These are phyloP conservation scores for Stachybotrys chartarum DNA, from an alignment of 2,329 filamentous ascomycete genomes.

Conservation along the genomic window DNA sequence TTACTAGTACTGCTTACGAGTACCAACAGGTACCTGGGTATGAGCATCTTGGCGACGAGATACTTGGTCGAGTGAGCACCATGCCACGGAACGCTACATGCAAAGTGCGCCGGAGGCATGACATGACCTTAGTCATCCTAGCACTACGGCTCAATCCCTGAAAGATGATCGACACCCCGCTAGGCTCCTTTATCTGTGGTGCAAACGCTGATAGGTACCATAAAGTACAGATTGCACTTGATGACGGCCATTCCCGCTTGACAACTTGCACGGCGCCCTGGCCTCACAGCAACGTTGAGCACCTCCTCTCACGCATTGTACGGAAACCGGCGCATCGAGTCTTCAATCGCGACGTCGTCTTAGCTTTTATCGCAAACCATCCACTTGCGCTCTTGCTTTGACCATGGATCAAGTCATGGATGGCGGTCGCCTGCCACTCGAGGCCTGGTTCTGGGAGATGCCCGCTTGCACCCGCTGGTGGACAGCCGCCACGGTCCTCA, in stretches of 20 bases:
- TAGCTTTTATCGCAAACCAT: background rate
- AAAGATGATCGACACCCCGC: background rate
- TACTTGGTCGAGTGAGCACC: too few relatives aligned
- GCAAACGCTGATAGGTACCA: background rate
- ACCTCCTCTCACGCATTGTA: too few relatives aligned
- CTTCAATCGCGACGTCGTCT: background rate
- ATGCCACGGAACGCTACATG: too few relatives aligned
- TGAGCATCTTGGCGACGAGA: too few relatives aligned
- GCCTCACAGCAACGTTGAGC: too few relatives aligned
- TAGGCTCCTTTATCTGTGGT: background rate
- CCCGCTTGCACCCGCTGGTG: slow-evolving; percentile 93
- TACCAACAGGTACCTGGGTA: too few relatives aligned
- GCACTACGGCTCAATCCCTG: too few relatives aligned
- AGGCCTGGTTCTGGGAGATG: slow-evolving; percentile 99
- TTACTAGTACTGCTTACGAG: too few relatives aligned
- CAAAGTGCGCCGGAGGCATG: too few relatives aligned
- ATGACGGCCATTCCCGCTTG: background rate
- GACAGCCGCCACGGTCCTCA: slow-evolving; percentile 87
- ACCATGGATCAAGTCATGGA: slow-evolving; percentile 54
- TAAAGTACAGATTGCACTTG: background rate
- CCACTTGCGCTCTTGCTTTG: background rate
- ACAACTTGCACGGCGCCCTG: background rate
- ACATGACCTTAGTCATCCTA: too few relatives aligned
- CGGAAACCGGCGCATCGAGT: too few relatives aligned
- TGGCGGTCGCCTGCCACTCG: slow-evolving; percentile 66